Base-by-base conservation (phyloP, 2,329 filamentous ascomycete species). In the Raffaelea arxii region DNA sequence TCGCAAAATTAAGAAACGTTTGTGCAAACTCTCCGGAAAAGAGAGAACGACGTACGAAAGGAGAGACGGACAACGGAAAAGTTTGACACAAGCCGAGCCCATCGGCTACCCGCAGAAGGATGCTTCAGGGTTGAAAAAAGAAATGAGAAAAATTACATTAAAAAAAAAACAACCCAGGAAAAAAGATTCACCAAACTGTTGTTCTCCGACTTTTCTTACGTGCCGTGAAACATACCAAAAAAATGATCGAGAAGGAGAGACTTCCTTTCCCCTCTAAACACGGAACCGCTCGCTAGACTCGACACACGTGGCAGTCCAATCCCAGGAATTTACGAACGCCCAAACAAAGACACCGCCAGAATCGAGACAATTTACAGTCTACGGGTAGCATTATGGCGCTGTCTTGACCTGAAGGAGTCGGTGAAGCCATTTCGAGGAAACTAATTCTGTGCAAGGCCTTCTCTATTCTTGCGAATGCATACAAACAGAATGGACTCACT, bases 241-340 rank as follows among this genome's bases (percentile, higher is more conserved):
- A 44, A 32, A 39, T 12, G 18, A 25, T n/a, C n/a, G n/a, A n/a
- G n/a, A n/a, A n/a, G n/a, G n/a, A n/a, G n/a, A n/a, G n/a, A n/a
- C n/a, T n/a, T n/a, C n/a, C n/a, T n/a, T n/a, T n/a, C n/a, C n/a
- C n/a, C 14, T n/a, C 32, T n/a, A 7, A 18, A n/a, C 7, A 16
- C 6, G 19, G 14, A 22, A 23, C 4, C 24, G 57, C 62, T 66
- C 64, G 59, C 64, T 68, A 67, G 71, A 76, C 72, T 75, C 72
- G 72, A 71, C 69, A 72, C 70, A 74, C 67, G 69, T 74, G 70
- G 69, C 65, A 55, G 58, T 56, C 56, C 59, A 55, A 51, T 50
- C 56, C 49, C 36, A 14, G n/a, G n/a, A n/a, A n/a, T n/a, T 16
- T 23, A 25, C 7, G 18, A 9, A 3, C 5, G 21, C 14, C 6